Evolutionary conservation across 78 protist species (phyloP).

Genomic region (Creolimax fragrantissima): DNA sequence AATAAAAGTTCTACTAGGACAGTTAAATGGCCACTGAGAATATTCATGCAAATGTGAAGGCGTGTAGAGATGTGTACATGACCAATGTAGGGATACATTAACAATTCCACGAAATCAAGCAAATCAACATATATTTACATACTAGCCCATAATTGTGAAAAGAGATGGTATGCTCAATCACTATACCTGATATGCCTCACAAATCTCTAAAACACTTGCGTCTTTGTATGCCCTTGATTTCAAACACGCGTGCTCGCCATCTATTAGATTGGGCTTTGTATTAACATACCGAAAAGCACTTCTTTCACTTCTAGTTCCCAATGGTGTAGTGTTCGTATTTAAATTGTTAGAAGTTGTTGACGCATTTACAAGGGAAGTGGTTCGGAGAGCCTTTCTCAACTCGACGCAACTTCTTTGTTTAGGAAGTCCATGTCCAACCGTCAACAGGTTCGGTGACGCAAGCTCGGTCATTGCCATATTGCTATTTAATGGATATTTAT

Average conservation of each 20-base stretch:
- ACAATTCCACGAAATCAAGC: not conserved
- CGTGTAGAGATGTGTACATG: not conserved
- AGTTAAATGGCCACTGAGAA: too few relatives aligned
- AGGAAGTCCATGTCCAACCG: not conserved
- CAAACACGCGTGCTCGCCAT: not conserved
- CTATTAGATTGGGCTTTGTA: not conserved
- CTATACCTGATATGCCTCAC: not conserved
- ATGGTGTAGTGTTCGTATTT: not conserved
- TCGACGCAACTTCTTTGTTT: not conserved
- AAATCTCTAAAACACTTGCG: too few relatives aligned
- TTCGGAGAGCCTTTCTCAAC: not conserved
- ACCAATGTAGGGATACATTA: not conserved
- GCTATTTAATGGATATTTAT: too few relatives aligned
- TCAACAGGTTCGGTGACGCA: too few relatives aligned
- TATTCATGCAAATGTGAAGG: too few relatives aligned
- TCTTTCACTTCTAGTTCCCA: not conserved
- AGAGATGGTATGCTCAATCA: not conserved
- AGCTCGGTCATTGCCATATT: too few relatives aligned
- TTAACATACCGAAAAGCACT: not conserved
- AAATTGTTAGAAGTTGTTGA: not conserved
- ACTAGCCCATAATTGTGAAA: not conserved
- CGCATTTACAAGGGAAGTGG: not conserved
- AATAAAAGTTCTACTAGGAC: too few relatives aligned
- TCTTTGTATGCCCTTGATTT: not conserved
- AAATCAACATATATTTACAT: not conserved